Percentiles rank a stretch among this genome's conserved stretches.
phyloP scores from a whole-genome alignment of 108 stramenopile species.

The Cyclotella distinguenda region DNA sequence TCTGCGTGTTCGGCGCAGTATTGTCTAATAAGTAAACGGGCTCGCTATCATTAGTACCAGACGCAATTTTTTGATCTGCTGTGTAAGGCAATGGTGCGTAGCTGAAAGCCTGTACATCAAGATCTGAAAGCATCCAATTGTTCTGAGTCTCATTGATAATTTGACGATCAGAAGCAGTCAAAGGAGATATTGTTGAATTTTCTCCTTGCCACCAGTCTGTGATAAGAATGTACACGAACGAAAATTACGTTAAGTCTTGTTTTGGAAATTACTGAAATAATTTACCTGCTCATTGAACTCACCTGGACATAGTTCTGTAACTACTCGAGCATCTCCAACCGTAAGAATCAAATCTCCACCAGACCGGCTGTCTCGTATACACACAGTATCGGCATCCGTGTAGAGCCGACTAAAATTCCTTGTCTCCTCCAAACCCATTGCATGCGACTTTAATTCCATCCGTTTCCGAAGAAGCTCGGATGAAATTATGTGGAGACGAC shows the following conservation, averaged over 20 bases:
- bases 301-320: slow-evolving; percentile 64
- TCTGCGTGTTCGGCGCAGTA: slow-evolving; percentile 25
- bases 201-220: slow-evolving; percentile 45
- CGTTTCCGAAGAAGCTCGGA: slow-evolving; percentile 56
- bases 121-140: slow-evolving; percentile 87
- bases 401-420: slow-evolving; percentile 70
- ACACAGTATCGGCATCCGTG: slow-evolving; percentile 71
- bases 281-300: slow-evolving; percentile 84
- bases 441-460: slow-evolving; percentile 69
- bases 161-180: slow-evolving; percentile 58
- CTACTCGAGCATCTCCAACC: slow-evolving; percentile 80
- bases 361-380: slow-evolving; percentile 73
- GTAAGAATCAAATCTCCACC: slow-evolving; percentile 79
- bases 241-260: too few species aligned
- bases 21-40: slow-evolving; percentile 67
- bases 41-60: slow-evolving; percentile 15
- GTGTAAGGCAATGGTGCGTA: slow-evolving; percentile 92
- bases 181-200: slow-evolving; percentile 80
- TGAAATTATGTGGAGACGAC: slow-evolving; percentile 64
- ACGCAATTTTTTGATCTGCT: slow-evolving; percentile 53
- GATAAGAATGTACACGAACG: too few species aligned
- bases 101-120: slow-evolving; percentile 90
- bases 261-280: too few species aligned
- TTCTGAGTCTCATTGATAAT: slow-evolving; percentile 77
- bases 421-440: slow-evolving; percentile 75